Evolutionary conservation across 2,329 filamentous ascomycete species (phyloP), one percentile per base, ranked within the genome.

Genomic region (Plectosphaerella sp.): DNA sequence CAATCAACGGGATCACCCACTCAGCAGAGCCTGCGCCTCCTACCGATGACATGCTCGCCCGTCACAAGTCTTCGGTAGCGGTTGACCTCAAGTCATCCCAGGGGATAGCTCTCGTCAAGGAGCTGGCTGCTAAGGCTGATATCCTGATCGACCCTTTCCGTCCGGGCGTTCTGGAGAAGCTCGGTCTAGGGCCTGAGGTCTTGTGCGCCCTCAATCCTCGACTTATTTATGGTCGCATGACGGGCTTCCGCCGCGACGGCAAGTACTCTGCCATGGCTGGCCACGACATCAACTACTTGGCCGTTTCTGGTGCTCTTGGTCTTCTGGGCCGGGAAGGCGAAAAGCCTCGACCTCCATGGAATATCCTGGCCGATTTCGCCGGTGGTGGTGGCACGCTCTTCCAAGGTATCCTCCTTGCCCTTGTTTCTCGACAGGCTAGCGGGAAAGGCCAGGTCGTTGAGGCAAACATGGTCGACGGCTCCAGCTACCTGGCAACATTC

Each of bases 201-300:
- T 76, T 97, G 8, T 72, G 84, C 25, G 73, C 71, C 22, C 64
- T 80, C 16, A 96, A 97, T 67, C 87, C 86, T 11, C 76, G 86
- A 0, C 73, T 97, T 2, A 83, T 97, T 50, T 84, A 96, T 52
- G 91, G 82, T 8, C 86, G 93, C 41, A 87, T 97, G 81, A 94
- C 91, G 3, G 93, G 93, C 0, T 97, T 97, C 69, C 79, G 93
- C 12, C 79, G 92, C 39, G 90, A 95, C 70, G 93, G 92, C 0
- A 86, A 84, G 61, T 97, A 96, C 71, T 82, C 81, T 47, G 72
- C 80, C 62, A 97, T 96, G 92, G 91, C 92, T 0, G 92, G 92
- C 45, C 92, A 97, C 66, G 92, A 97, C 67, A 96, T 97, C 68
- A 97, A 97, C 66, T 97, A 97, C 70, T 86, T 97, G 42, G 90